Base-by-base conservation (phyloP, 805 yeast genomes). In the Ogataea polymorpha region DNA sequence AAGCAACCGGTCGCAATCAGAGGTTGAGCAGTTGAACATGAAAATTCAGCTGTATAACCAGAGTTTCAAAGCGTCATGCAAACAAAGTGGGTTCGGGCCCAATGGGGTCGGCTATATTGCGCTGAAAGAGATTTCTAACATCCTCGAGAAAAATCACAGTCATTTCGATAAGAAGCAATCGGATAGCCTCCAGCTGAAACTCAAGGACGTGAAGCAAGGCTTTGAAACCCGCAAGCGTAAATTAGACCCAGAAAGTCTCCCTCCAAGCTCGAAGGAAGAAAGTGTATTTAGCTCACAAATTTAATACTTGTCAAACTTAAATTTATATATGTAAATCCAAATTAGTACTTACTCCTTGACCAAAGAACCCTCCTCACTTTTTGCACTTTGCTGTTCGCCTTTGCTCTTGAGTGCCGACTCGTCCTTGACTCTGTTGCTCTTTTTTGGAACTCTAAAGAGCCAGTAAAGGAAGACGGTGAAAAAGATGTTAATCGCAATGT, bases 381-480 rank as follows among this genome's bases (percentile, higher is more conserved):
- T 14, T n/a, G 27, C n/a, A 12, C 23, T 30, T 10, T 13, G 20
- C 6, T 32, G 30, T 3, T 42, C 43, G 25, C 45, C 47, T 2
- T 17, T 32, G 35, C 54, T 50, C 42, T 50, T 45, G 32, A 45
- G 23, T 12, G 45, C n/a, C 8, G 46, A 35, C 27, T 44, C 53
- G 12, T 53, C 56, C 34, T 61, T 37, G 30, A 63, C 65, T 45
- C 66, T 61, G 38, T 57, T 58, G 24, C 59, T 42, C 48, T 72
- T 75, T 73, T 82, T 82, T 41, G 93, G 93, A 46, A 84, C 91
- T 71, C 93, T 77, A 10, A 80, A 77, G 20, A 77, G 56, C 82
- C 85, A 74, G 56, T 74, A 74, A 42, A 65, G 39, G 51, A 51
- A 50, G 35, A 60, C 41, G n/a, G 64, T 50, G 35, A 66, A 44